Evolutionary conservation across 2,329 filamentous ascomycete species (phyloP).

Genomic region (Hirsutella rhossiliensis): DNA sequence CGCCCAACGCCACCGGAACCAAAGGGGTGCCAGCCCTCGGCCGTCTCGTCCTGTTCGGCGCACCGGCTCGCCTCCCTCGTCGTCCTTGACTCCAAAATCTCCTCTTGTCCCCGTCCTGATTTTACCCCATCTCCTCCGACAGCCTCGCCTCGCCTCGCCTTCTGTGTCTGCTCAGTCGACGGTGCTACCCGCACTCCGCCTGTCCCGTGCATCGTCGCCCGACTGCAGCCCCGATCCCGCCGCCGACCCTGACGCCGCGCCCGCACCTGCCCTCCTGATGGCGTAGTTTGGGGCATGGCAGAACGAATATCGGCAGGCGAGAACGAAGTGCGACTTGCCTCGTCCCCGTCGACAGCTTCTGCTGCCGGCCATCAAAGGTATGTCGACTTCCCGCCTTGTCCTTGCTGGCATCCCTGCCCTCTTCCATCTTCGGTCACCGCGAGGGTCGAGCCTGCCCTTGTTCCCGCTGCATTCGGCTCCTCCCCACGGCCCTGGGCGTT

Average conservation of each 20-base stretch:
- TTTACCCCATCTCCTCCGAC: not conserved
- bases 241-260: conserved; percentile 8
- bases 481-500: no score
- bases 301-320: conserved; percentile 46
- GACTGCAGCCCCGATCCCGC: conserved; percentile 1
- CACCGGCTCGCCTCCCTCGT: not conserved
- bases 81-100: not conserved
- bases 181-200: not conserved
- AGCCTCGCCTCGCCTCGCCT: not conserved
- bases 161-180: not conserved
- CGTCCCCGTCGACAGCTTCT: conserved; percentile 22
- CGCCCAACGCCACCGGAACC: not conserved
- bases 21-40: no score
- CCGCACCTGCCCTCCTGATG: conserved; percentile 39
- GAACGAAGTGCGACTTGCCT: conserved; percentile 42
- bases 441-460: no score
- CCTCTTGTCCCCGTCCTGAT: not conserved
- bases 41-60: not conserved
- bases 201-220: not conserved
- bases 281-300: conserved; percentile 54
- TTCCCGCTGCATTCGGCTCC: no score
- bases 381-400: not conserved
- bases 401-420: not conserved
- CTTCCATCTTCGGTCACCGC: not conserved
- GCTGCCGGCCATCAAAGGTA: conserved; percentile 15